Conservation (phyloP, 768 basidiomycete species). For the Dioszegia aurantiaca region DNA sequence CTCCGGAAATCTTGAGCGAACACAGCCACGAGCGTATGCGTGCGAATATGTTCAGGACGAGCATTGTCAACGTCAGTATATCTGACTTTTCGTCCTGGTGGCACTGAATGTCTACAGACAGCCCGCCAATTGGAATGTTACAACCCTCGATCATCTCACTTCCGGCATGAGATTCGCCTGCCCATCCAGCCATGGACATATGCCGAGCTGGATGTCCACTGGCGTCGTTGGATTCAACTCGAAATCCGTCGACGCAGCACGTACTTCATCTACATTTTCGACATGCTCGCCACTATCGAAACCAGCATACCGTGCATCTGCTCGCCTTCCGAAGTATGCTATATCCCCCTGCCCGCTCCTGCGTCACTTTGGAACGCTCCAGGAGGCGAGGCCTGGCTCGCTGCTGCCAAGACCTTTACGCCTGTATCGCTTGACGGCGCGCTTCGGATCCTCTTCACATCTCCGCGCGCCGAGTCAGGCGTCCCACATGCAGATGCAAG, state of each 20-base stretch:
- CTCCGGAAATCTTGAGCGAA: neutral
- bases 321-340: neutral
- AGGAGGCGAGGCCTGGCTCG: neutral
- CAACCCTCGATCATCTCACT: constrained; percentile 6
- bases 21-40: neutral
- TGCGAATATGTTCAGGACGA: constrained; percentile 7
- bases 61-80: constrained; percentile 4
- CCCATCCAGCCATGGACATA: constrained; percentile 3
- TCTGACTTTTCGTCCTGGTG: too few species aligned
- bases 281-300: constrained; percentile 6
- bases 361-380: neutral
- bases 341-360: constrained; percentile 1
- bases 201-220: constrained; percentile 8
- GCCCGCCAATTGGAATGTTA: constrained; percentile 5
- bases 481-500: too few species aligned
- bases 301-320: constrained; percentile 7
- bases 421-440: neutral
- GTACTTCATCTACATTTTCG: constrained; percentile 4
- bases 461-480: too few species aligned
- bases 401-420: neutral
- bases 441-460: neutral
- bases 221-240: constrained; percentile 5
- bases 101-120: neutral
- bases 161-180: constrained; percentile 7
- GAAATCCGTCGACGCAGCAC: constrained; percentile 1